Conservation (phyloP, 2,329 filamentous ascomycete genomes). For the Ophiobolus disseminans region DNA sequence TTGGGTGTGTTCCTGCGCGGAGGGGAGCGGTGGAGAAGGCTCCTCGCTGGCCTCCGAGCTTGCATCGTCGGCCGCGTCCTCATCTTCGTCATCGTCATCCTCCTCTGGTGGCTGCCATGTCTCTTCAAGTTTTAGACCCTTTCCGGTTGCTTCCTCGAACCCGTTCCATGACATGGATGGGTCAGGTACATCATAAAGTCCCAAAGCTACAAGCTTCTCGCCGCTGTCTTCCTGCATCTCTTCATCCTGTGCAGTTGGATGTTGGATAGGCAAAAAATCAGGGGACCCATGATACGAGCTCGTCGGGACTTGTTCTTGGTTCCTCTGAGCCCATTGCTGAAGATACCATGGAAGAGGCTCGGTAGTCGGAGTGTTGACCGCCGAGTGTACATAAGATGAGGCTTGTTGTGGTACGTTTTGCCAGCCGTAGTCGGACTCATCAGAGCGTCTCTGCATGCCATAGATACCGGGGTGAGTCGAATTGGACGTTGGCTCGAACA, state of each 20-base stretch:
- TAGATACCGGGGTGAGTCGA: slow-evolving; percentile 20
- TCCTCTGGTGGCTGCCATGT: slow-evolving; percentile 72
- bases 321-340: slow-evolving; percentile 47
- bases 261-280: slow-evolving; percentile 62
- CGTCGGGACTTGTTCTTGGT: slow-evolving; percentile 31
- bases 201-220: slow-evolving; percentile 81
- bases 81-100: slow-evolving; percentile 57
- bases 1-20: slow-evolving; percentile 23
- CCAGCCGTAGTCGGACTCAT: slow-evolving; percentile 41
- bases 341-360: slow-evolving; percentile 47
- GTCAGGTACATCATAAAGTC: slow-evolving; percentile 77
- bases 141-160: slow-evolving; percentile 62
- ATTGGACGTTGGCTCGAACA: slow-evolving; percentile 29
- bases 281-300: slow-evolving; percentile 29
- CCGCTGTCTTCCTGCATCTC: slow-evolving; percentile 65
- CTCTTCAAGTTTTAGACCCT: slow-evolving; percentile 81
- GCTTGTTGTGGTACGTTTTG: slow-evolving; percentile 32
- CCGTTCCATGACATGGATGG: slow-evolving; percentile 63
- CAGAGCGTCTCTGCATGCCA: slow-evolving; percentile 27
- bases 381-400: slow-evolving; percentile 32
- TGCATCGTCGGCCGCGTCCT: slow-evolving; percentile 46
- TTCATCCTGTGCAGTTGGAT: slow-evolving; percentile 54
- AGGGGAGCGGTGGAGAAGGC: slow-evolving; percentile 36
- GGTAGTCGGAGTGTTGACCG: slow-evolving; percentile 39
- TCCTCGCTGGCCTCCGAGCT: slow-evolving; percentile 56